These are phyloP conservation scores for Fusarium lyarnte DNA, from an alignment of 2,329 filamentous ascomycete genomes.

Conservation along the genomic window DNA sequence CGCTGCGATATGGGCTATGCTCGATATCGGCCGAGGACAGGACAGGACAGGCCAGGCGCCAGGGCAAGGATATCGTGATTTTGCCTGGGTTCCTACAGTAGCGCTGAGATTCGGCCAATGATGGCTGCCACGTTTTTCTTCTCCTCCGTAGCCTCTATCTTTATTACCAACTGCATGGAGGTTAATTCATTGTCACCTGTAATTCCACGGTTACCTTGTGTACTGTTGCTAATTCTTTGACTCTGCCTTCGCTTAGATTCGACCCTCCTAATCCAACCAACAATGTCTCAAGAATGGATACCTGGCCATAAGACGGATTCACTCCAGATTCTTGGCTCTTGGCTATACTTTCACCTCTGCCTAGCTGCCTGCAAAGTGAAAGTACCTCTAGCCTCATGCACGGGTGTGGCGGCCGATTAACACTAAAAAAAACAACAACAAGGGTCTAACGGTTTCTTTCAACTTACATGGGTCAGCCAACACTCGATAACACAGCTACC, in stretches of 20 bases:
- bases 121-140: background rate
- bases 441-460: constrained; percentile 2
- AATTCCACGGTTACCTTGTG: background rate
- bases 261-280: background rate
- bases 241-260: background rate
- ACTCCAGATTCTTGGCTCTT: background rate
- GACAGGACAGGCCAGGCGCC: background rate
- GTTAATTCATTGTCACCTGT: background rate
- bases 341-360: background rate
- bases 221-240: background rate
- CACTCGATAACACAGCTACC: background rate
- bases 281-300: background rate
- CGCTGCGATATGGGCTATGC: background rate
- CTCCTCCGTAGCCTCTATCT: background rate
- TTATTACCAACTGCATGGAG: background rate
- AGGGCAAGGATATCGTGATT: background rate
- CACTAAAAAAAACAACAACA: background rate
- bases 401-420: constrained; percentile 13
- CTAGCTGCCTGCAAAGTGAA: background rate
- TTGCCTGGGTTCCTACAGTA: constrained; percentile 25
- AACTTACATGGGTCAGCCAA: background rate
- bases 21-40: constrained; percentile 12
- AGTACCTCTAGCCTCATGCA: constrained; percentile 2
- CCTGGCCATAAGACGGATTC: background rate
- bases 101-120: constrained; percentile 13